Conservation (phyloP, 805 yeast species). For the Novakomyces olei region DNA sequence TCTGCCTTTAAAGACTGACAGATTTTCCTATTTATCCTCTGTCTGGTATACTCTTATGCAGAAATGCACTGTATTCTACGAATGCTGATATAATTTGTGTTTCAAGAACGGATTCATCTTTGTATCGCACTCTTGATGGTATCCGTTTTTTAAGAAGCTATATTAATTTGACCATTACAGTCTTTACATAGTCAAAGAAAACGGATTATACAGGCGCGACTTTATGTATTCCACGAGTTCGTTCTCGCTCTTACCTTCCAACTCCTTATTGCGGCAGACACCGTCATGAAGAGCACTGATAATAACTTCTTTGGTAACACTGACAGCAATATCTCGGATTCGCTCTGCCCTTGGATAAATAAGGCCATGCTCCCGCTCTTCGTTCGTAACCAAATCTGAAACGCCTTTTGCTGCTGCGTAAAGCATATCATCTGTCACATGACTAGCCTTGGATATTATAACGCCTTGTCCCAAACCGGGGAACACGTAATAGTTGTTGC, state of each 20-base stretch:
- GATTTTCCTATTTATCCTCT: too few species aligned
- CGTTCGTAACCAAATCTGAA: neutral
- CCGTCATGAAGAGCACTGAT: neutral
- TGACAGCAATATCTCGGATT: neutral
- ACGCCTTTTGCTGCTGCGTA: conserved; percentile 12
- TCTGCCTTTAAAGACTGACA: too few species aligned
- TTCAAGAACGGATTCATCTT: too few species aligned
- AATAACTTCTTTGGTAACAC: neutral
- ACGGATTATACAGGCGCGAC: too few species aligned
- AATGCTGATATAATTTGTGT: too few species aligned
- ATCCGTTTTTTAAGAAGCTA: too few species aligned
- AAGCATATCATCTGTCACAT: conserved; percentile 17
- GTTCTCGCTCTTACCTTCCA: neutral
- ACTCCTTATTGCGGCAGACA: neutral
- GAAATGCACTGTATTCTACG: too few species aligned
- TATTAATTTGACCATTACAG: too few species aligned
- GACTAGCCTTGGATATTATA: conserved; percentile 46
- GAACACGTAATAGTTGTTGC: conserved; percentile 75
- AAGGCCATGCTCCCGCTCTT: neutral
- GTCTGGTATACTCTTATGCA: too few species aligned
- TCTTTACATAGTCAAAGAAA: too few species aligned
- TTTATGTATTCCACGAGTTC: neutral
- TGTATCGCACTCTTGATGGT: too few species aligned
- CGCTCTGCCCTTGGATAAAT: neutral
- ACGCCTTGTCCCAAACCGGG: conserved; percentile 84